Base-by-base conservation (phyloP, 2,329 filamentous ascomycete species). In the Beauveria sp. region DNA sequence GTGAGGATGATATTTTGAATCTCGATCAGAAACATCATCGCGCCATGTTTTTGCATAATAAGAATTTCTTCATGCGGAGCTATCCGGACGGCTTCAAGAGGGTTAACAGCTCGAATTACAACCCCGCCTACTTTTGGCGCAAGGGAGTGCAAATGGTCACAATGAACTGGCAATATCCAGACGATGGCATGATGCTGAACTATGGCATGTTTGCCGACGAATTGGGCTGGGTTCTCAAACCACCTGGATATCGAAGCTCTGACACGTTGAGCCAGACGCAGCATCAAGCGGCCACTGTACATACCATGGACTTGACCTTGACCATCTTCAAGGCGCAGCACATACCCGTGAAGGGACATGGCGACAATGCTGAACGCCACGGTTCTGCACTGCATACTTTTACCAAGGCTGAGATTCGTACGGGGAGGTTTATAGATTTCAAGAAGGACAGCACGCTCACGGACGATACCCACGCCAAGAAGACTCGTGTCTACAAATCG, bases 131-230 rank as follows among this genome's bases (percentile, higher is more conserved):
- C 49, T 96, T 92, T 72, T 99, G 95, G 95, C 87, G 92, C 55
- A 87, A 90, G 59, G 95, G 95, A 31, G 93, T 97, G 22, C 95
- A 99, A 74, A 98, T 99, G 93, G 93, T 91, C 5, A 93, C 95
- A 20, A 83, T 98, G 73, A 99, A 99, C 73, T 98, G 95, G 93
- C 95, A 99, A 75, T 93, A 89, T 3, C 89, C 93, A 67, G 93
- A 98, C 71, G 86, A 95, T 62, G 90, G 91, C 49, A 96, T 97
- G 84, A 96, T 98, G 80, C 84, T 99, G 71, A 98, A 98, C 71
- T 89, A 96, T 69, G 95, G 90, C 71, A 98, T 99, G 95, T 99
- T 98, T 72, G 90, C 91, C 42, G 90, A 86, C 10, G 88, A 90
- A 56, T 78, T 84, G 48, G 93, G 93, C 46, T 97, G 91, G 90